Base-by-base conservation (phyloP, 192 early-diverging fungal species). In the Backusella morwellensis region DNA sequence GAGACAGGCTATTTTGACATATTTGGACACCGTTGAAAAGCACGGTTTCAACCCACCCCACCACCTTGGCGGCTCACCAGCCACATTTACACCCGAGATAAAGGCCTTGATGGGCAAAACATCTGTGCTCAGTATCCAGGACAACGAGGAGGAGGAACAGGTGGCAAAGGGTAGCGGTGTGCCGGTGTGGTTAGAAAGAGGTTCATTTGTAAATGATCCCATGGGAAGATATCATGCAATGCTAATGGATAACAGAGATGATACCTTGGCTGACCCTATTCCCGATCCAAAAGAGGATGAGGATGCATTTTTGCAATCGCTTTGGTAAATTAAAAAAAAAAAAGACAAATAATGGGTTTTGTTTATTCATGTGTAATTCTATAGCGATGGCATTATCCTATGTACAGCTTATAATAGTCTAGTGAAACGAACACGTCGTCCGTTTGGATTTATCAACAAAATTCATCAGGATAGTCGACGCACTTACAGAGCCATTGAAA, bases 361-460 rank as follows among this genome's bases (percentile, higher is more conserved):
- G 29, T 44, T 70, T 44, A 35, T 70, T 66, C 1, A 32, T 35
- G 42, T 73, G 32, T 66, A 56, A 6, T 32, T 70, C 73, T 36
- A 1, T 44, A 42, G 89, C 3, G 84, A 87, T 52, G 89, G 87
- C 6, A 85, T 85, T 42, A 75, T 86, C 26, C 40, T 90, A 34
- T 90, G 89, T 59, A 81, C 71, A 68, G 84, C 81, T 1, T 88
- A 87, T 74, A 88, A 88, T 75, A 78, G 79, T 4, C 77, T 90
- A n/a, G 81, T 87, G 40, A 79, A 83, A 35, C 80, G 84, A 47
- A 87, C 87, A 12, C 80, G 83, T 59, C 82, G 87, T 54, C 87
- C 87, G 1, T 90, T 90, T 78, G 89, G 89, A 9, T 67, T 86
- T n/a, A 88, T 90, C 26, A 84, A 83, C 72, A 90, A 90, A 69